These are phyloP conservation scores for Mycena floridula DNA, from an alignment of 768 basidiomycete species.

Conservation along the genomic window DNA sequence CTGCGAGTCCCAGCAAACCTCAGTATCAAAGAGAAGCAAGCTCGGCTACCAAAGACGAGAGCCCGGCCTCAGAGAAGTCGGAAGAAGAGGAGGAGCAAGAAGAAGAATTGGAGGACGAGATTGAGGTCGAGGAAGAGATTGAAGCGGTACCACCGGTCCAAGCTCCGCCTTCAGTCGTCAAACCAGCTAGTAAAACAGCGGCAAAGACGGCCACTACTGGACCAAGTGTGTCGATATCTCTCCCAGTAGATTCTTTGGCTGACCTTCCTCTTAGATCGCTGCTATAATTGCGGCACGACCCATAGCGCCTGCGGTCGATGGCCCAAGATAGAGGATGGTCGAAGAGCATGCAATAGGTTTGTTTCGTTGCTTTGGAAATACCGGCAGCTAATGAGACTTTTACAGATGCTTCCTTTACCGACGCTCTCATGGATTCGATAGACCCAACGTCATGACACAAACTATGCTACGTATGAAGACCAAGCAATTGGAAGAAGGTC, in stretches of 20 bases:
- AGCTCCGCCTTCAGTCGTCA: not conserved
- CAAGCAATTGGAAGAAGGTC: not conserved
- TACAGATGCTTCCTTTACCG: not conserved
- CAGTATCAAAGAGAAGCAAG: too few species aligned
- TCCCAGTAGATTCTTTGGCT: too few species aligned
- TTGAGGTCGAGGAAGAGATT: not conserved
- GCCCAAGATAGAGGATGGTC: not conserved
- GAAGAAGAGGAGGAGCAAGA: too few species aligned
- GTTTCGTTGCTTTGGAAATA: not conserved
- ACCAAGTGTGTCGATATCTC: too few species aligned
- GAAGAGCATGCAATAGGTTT: not conserved
- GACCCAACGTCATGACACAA: not conserved
- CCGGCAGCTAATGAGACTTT: not conserved
- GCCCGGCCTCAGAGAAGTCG: too few species aligned
- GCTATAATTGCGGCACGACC: not conserved
- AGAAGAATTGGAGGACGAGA: too few species aligned
- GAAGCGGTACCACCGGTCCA: not conserved
- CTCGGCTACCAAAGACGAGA: too few species aligned
- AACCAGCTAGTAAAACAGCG: too few species aligned
- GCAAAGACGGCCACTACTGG: too few species aligned
- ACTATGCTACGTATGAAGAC: not conserved
- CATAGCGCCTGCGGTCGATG: not conserved
- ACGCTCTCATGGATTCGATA: not conserved
- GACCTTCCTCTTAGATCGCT: not conserved
- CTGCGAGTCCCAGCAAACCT: too few species aligned